Base-by-base conservation (phyloP, 768 basidiomycete genomes). In the Hysterangium stoloniferum region DNA sequence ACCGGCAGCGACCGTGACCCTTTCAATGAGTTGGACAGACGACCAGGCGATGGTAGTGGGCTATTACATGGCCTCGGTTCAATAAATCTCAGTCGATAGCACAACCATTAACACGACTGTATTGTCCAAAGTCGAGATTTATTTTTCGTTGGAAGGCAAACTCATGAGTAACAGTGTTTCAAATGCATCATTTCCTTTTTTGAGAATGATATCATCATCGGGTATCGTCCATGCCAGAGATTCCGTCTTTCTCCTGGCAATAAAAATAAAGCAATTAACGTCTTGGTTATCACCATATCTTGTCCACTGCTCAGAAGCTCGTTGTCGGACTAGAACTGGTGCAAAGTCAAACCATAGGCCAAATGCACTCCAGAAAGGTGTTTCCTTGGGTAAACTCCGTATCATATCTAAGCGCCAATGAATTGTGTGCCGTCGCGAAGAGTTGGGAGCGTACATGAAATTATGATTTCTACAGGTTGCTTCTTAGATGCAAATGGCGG, bases 1-100 rank as follows among this genome's bases (percentile, higher is more conserved):
- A 90, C 84, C 13, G 88, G 88, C 27, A 90, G 86, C 58, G 80
- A 82, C 64, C 71, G 88, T 52, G 87, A 91, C 62, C 89, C 89
- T 6, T 92, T 91, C 61, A 79, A 82, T 36, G 49, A 51, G 25
- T 11, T 51, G 3, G 38, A 51, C 20, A 40, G 49, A 25, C 49
- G 49, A 27, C 40, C 38, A 6, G 49, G 38, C 4, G 49, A 51
- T 25, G 29, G 48, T 20, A 29, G 41, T 32, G 49, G 49, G 24
- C 27, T 51, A n/a, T 43, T 51, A n/a, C 31, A 41, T 22, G 28
- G 49, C 7, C 9, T 43, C 22, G 40, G 49, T 25, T 28, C 38
- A 37, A 7, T 43, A 13, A 41, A 40, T 29, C 19, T 51, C n/a
- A 31, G 41, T 42, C 31, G 49, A 42, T 51, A 51, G 49, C 34